Conservation (phyloP, 345 rosid genomes). For the Draba incana region DNA sequence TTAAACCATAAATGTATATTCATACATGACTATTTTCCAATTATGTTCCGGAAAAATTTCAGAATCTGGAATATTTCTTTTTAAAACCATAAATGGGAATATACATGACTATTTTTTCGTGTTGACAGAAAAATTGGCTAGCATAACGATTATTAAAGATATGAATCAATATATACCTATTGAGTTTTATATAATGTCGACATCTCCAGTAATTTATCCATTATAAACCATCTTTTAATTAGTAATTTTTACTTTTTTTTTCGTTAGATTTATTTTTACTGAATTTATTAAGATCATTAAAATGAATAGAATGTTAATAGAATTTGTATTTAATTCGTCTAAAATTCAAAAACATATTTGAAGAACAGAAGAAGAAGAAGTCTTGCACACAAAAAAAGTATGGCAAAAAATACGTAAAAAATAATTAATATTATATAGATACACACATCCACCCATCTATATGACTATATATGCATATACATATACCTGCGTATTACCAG, state of each 20-base stretch:
- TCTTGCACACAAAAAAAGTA: not conserved
- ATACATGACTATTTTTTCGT: too few relatives aligned
- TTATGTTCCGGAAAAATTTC: not conserved
- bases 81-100: too few relatives aligned
- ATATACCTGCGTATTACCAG: not conserved
- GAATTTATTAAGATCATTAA: not conserved
- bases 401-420: not conserved
- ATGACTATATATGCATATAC: not conserved
- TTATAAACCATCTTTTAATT: not conserved
- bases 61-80: not conserved
- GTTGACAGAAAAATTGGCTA: not conserved
- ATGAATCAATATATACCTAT: slow-evolving; percentile 3
- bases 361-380: not conserved
- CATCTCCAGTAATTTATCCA: not conserved
- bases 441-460: not conserved
- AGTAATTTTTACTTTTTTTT: not conserved
- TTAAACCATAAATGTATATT: not conserved
- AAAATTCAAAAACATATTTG: not conserved
- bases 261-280: not conserved
- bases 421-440: not conserved
- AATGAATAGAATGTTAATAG: not conserved
- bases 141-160: slow-evolving; percentile 1
- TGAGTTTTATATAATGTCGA: not conserved
- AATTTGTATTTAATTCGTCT: too few relatives aligned
- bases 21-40: not conserved